Percentiles rank a stretch among this genome's conserved stretches.
phyloP scores from a whole-genome alignment of 495 filamentous ascomycete species.

The Sordaria brevicollis region DNA sequence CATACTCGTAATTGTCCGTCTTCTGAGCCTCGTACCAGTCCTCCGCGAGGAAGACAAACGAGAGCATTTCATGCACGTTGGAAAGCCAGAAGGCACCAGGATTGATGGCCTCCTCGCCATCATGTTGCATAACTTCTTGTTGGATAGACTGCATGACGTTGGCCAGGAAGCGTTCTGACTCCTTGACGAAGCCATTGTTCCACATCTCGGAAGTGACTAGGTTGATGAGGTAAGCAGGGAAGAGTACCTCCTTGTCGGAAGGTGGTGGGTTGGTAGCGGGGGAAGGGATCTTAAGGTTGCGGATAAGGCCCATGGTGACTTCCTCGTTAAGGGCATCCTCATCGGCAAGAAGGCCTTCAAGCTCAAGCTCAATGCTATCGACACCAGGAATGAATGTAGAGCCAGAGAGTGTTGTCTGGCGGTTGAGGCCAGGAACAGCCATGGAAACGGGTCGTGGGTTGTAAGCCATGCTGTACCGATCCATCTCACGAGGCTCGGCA shows the following conservation, averaged over 20 bases:
- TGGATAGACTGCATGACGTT: conserved; percentile 99
- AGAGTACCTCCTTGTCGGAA: conserved; percentile 95
- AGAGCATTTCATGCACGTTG: conserved; percentile 99
- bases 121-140: conserved; percentile 97
- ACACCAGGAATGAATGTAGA: conserved; percentile 60
- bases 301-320: conserved; percentile 88
- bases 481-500: conserved; percentile 69
- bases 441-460: conserved; percentile 94
- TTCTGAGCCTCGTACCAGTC: conserved; percentile 99
- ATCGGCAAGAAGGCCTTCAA: conserved; percentile 86
- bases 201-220: conserved; percentile 99
- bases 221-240: conserved; percentile 98
- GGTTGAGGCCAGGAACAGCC: conserved; percentile 56
- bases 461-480: conserved; percentile 82
- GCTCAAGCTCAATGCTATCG: conserved; percentile 86
- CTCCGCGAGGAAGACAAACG: conserved; percentile 97
- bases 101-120: conserved; percentile 94
- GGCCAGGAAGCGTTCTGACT: conserved; percentile 95
- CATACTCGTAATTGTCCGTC: conserved; percentile 98
- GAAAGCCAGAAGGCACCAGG: conserved; percentile 98
- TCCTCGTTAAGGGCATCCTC: conserved; percentile 95
- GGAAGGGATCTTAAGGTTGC: conserved; percentile 88
- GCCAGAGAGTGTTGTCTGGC: conserved; percentile 55
- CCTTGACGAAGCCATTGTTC: conserved; percentile 99
- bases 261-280: conserved; percentile 76